Conservation (phyloP, 2,329 filamentous ascomycete species). For the Arthrobotrys conoides region DNA sequence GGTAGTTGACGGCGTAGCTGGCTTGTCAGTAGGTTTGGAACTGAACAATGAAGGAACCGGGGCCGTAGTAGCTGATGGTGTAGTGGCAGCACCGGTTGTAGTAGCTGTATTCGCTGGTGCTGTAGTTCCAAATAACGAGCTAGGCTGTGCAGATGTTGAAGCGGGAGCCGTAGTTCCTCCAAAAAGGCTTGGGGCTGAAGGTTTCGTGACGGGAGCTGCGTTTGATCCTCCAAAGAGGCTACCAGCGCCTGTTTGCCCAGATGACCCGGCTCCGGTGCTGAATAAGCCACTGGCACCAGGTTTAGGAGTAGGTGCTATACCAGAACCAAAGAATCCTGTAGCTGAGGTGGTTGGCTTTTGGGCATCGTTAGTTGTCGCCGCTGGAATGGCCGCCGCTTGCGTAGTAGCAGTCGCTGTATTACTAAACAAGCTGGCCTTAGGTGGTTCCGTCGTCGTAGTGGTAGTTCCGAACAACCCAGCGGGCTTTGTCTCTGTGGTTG, state of each 20-base stretch:
- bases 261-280: constrained; percentile 12
- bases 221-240: constrained; percentile 40
- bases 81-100: constrained; percentile 57
- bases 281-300: constrained; percentile 15
- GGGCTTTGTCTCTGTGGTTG: constrained; percentile 62
- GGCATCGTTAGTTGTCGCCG: constrained; percentile 12
- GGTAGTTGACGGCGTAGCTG: constrained; percentile 63
- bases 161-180: constrained; percentile 24
- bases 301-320: constrained; percentile 22
- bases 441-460: constrained; percentile 63
- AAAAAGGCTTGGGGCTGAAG: constrained; percentile 58
- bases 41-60: constrained; percentile 63
- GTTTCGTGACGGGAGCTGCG: constrained; percentile 40
- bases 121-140: constrained; percentile 29
- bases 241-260: constrained; percentile 11
- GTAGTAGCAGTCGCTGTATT: constrained; percentile 14
- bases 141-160: constrained; percentile 5
- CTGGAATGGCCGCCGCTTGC: constrained; percentile 28
- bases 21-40: constrained; percentile 47
- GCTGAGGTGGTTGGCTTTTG: constrained; percentile 17
- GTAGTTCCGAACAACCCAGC: constrained; percentile 65
- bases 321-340: constrained; percentile 38
- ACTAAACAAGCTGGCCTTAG: constrained; percentile 45
- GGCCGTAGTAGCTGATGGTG: constrained; percentile 61
- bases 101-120: constrained; percentile 45